Percentiles rank a stretch among this genome's conserved stretches.
phyloP scores from a whole-genome alignment of 23 red algal species.

The Gracilaria caudata region DNA sequence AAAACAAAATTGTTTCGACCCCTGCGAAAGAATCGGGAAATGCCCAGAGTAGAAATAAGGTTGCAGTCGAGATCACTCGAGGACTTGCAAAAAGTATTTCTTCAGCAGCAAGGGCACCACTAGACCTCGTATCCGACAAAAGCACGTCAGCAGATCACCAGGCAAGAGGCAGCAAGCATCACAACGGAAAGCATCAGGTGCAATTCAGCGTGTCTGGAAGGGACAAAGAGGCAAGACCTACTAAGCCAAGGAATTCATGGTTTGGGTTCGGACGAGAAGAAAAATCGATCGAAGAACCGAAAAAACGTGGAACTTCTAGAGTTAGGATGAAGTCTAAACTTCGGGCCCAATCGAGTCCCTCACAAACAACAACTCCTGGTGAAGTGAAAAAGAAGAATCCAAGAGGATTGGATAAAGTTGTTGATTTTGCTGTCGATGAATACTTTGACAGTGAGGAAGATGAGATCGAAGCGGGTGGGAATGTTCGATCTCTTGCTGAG shows the following conservation, averaged over 20 bases:
- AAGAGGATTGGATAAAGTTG: slow-evolving; percentile 5
- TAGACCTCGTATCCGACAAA: neutral
- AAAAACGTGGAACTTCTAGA: neutral
- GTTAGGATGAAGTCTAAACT: neutral
- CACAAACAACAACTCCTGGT: neutral
- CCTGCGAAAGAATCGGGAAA: neutral
- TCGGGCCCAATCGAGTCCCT: neutral
- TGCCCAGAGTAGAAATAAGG: neutral
- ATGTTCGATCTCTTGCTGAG: slow-evolving; percentile 41
- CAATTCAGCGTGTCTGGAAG: neutral
- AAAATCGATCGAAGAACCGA: neutral
- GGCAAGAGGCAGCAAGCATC: neutral
- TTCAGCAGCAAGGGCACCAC: neutral
- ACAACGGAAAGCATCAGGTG: neutral
- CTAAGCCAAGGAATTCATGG: neutral
- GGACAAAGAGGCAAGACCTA: neutral
- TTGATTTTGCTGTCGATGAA: slow-evolving; percentile 34
- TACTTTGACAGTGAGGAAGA: slow-evolving; percentile 48
- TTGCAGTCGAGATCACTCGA: neutral
- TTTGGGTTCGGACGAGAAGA: slow-evolving; percentile 12
- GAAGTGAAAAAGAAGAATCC: neutral
- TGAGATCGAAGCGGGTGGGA: slow-evolving; percentile 24
- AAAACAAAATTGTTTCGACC: neutral
- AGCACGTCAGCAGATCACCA: neutral
- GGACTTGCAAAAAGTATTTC: slow-evolving; percentile 6